A percentile compares a stretch with the other conserved stretches of the same genome.
phyloP scores from a whole-genome alignment of 495 filamentous ascomycete species.

The Penicillium coffeae region DNA sequence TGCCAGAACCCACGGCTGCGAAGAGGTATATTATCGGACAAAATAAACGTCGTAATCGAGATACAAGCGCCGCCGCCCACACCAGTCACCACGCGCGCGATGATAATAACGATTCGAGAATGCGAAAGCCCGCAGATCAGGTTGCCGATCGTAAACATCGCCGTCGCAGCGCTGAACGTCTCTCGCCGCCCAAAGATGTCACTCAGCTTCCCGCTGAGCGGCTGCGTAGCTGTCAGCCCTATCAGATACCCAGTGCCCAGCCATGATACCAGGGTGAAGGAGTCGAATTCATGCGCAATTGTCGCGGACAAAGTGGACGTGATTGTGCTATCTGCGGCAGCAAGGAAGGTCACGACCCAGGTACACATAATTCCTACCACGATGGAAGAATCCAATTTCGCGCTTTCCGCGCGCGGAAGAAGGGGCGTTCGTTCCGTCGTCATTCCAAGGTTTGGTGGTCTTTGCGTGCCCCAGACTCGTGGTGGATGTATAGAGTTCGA shows the following conservation, averaged over 20 bases:
- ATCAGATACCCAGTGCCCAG: constrained; percentile 15
- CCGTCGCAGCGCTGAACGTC: constrained; percentile 8
- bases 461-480: too few species aligned
- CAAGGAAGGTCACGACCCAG: constrained; percentile 16
- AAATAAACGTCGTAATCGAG: constrained; percentile 14
- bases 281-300: constrained; percentile 12
- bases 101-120: constrained; percentile 6
- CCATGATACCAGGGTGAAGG: constrained; percentile 15
- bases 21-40: constrained; percentile 14
- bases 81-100: constrained; percentile 10
- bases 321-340: constrained; percentile 16
- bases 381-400: not conserved
- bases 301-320: constrained; percentile 15
- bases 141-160: constrained; percentile 14
- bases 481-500: too few species aligned
- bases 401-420: not conserved
- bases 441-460: too few species aligned
- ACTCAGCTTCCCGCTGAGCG: constrained; percentile 16
- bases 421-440: not conserved
- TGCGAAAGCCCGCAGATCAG: constrained; percentile 9
- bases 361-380: constrained; percentile 11
- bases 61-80: constrained; percentile 17
- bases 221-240: constrained; percentile 15
- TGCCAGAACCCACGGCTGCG: constrained; percentile 12
- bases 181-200: constrained; percentile 16